Conservation (phyloP, 257 asterid species). For the Orobanche coerulescens region DNA sequence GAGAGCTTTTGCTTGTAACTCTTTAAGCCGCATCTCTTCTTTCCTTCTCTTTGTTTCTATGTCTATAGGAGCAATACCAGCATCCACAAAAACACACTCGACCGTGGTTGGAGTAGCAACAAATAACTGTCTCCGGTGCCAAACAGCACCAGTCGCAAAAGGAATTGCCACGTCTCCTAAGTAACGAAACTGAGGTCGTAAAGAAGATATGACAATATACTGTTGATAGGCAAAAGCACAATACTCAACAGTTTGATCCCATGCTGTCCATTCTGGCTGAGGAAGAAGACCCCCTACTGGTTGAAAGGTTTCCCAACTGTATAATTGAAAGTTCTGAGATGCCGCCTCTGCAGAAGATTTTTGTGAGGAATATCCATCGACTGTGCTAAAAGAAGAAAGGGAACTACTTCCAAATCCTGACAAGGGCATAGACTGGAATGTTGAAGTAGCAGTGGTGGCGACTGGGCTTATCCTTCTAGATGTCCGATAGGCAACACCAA, state of each 20-base stretch:
- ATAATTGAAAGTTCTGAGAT: slow-evolving; percentile 79
- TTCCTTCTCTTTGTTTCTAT: slow-evolving; percentile 69
- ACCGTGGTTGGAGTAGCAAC: slow-evolving; percentile 95
- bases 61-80: slow-evolving; percentile 79
- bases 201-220: slow-evolving; percentile 79
- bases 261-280: slow-evolving; percentile 98
- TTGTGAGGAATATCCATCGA: slow-evolving; percentile 69
- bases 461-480: slow-evolving; percentile 79
- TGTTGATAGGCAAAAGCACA: slow-evolving; percentile 93
- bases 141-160: slow-evolving; percentile 91
- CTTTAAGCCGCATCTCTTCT: slow-evolving; percentile 72
- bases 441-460: slow-evolving; percentile 73
- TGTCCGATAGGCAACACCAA: slow-evolving; percentile 92
- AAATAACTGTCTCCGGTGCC: slow-evolving; percentile 96
- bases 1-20: slow-evolving; percentile 67
- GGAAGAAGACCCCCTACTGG: slow-evolving; percentile 98
- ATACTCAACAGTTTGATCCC: slow-evolving; percentile 99
- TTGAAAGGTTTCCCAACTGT: slow-evolving; percentile 97
- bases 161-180: slow-evolving; percentile 97
- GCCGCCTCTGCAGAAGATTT: slow-evolving; percentile 62
- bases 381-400: slow-evolving; percentile 67
- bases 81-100: slow-evolving; percentile 97
- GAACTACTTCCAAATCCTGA: slow-evolving; percentile 66
- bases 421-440: slow-evolving; percentile 87
- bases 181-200: slow-evolving; percentile 96